Conservation (phyloP, 768 basidiomycete species). For the Fistulinella prunicolor region DNA sequence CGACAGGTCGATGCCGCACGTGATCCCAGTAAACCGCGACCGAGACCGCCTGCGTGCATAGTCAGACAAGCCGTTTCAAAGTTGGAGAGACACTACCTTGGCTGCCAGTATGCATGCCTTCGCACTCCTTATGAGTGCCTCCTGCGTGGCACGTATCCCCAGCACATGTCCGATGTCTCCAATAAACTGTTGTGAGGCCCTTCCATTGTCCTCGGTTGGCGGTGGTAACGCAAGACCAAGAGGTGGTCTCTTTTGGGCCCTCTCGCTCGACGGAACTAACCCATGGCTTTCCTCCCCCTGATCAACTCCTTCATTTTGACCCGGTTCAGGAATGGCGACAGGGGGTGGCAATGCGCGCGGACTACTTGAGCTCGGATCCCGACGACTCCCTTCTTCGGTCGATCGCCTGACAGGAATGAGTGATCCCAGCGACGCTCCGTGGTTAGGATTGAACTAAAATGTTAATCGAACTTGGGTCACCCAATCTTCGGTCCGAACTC, state of each 20-base stretch:
- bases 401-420: conserved; percentile 24
- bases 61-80: not conserved
- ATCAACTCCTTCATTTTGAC: not conserved
- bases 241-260: conserved; percentile 11
- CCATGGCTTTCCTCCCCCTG: not conserved
- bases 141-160: conserved; percentile 12
- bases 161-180: not conserved
- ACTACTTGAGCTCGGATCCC: conserved; percentile 9
- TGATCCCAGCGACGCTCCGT: conserved; percentile 13
- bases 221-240: conserved; percentile 17
- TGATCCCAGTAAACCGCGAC: conserved; percentile 19
- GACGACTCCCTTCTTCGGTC: conserved; percentile 5
- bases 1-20: conserved; percentile 24
- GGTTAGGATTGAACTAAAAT: conserved; percentile 28
- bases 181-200: not conserved
- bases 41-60: conserved; percentile 22
- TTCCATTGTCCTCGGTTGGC: not conserved
- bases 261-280: not conserved
- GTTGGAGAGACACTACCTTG: conserved; percentile 29
- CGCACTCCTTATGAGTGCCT: conserved; percentile 26
- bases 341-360: conserved; percentile 18
- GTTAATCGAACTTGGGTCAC: not conserved
- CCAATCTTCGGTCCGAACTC: not conserved
- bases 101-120: conserved; percentile 36
- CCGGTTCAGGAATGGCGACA: conserved; percentile 4